Evolutionary conservation across 257 asterid species (phyloP).

Genomic region (Salvia splendens): DNA sequence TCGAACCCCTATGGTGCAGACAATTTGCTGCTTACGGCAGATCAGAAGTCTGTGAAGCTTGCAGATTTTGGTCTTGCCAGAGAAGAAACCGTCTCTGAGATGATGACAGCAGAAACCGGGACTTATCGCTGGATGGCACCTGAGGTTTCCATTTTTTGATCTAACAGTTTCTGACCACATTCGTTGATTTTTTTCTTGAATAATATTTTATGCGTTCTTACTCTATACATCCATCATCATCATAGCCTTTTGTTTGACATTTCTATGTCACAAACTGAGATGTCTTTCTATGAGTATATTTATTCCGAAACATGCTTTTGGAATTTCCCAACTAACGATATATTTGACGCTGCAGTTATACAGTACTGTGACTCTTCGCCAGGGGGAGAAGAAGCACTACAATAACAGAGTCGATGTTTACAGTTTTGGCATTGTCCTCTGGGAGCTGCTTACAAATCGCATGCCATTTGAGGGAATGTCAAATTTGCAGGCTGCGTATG

Average conservation of each 20-base stretch:
- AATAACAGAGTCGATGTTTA: constrained; percentile 92
- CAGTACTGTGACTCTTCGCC: constrained; percentile 96
- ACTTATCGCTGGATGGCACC: constrained; percentile 99
- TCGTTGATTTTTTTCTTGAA: neutral
- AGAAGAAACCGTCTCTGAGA: constrained; percentile 93
- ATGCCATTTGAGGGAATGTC: constrained; percentile 99
- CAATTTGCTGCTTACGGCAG: constrained; percentile 89
- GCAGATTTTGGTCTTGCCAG: constrained; percentile 99
- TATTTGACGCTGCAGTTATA: constrained; percentile 67
- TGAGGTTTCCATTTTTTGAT: constrained; percentile 58
- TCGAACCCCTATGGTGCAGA: constrained; percentile 59
- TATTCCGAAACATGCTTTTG: no score
- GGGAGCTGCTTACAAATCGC: constrained; percentile 89
- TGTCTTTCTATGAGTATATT: neutral
- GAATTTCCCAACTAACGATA: constrained; percentile 9
- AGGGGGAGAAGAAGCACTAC: constrained; percentile 98
- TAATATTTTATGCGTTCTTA: neutral
- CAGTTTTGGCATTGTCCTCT: constrained; percentile 91
- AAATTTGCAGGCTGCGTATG: constrained; percentile 97
- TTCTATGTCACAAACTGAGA: neutral
- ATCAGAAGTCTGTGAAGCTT: constrained; percentile 90
- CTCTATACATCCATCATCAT: constrained; percentile 2
- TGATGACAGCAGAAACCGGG: constrained; percentile 99
- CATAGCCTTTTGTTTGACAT: neutral
- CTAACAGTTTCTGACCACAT: neutral